phyloP scores from a whole-genome alignment of 2,329 filamentous ascomycete genomes.

The Penicillium occitanis region DNA sequence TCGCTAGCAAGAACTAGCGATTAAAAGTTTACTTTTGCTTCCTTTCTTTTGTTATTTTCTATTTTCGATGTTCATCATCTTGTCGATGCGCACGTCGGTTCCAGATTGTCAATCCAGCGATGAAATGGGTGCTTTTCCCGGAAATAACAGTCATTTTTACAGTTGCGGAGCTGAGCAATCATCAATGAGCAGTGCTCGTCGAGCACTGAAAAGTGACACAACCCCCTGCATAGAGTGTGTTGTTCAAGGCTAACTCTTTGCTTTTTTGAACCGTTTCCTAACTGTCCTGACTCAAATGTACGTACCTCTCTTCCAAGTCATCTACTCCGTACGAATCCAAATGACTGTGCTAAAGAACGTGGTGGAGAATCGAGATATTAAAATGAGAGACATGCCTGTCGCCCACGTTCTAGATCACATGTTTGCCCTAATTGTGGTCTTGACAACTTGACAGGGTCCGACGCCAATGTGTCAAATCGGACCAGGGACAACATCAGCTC shows the following conservation, averaged over 20 bases:
- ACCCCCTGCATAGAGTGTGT: constrained; percentile 13
- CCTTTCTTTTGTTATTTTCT: not conserved
- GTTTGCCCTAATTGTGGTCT: not conserved
- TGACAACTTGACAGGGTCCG: not conserved
- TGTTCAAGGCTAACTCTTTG: not conserved
- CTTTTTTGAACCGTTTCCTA: not conserved
- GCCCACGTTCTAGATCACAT: constrained; percentile 1
- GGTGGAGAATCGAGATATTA: not conserved
- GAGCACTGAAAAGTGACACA: not conserved
- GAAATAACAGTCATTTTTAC: constrained; percentile 1
- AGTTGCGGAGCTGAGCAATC: not conserved
- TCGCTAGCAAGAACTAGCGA: not conserved
- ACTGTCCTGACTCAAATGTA: not conserved
- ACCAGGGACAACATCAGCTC: not conserved
- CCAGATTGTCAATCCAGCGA: not conserved
- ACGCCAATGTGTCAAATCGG: too few relatives aligned
- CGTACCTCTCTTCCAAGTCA: not conserved
- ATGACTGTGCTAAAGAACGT: not conserved
- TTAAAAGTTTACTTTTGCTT: not conserved
- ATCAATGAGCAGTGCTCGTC: not conserved
- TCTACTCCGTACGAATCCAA: not conserved
- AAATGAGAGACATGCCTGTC: not conserved
- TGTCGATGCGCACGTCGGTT: not conserved
- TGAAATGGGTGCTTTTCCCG: not conserved
- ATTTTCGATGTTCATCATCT: not conserved